Conservation (phyloP, 192 early-diverging fungal species). For the Coemansia sp. region DNA sequence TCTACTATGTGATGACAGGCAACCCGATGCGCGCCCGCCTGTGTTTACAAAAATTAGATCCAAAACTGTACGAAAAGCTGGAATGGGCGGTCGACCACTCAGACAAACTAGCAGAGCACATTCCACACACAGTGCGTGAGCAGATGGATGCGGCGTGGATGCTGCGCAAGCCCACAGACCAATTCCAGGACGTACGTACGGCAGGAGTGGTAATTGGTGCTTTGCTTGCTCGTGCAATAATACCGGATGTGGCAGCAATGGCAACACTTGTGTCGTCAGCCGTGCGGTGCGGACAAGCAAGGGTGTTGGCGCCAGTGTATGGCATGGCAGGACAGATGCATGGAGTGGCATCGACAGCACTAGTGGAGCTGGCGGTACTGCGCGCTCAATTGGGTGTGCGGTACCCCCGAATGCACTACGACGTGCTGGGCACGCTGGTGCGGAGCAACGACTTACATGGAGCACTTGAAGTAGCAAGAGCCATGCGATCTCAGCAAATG, state of each 20-base stretch:
- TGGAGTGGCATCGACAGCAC: background rate
- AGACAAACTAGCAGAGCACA: background rate
- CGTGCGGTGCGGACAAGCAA: background rate
- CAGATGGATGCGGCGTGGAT: conserved; percentile 21
- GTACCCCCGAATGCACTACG: conserved; percentile 27
- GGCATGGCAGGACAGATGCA: background rate
- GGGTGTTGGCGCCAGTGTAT: conserved; percentile 8
- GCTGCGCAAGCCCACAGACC: conserved; percentile 17
- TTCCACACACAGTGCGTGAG: background rate
- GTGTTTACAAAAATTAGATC: background rate
- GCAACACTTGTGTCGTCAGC: conserved; percentile 18
- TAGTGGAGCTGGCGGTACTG: conserved; percentile 1
- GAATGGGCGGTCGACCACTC: conserved; percentile 3
- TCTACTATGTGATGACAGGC: conserved; percentile 2
- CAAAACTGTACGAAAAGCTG: background rate
- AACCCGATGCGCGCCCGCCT: background rate
- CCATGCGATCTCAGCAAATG: conserved; percentile 5
- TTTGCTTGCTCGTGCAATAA: conserved; percentile 1
- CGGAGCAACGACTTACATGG: conserved; percentile 7
- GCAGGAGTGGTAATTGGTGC: background rate
- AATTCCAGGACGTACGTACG: conserved; percentile 6
- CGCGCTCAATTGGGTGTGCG: conserved; percentile 1
- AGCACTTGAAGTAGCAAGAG: conserved; percentile 5
- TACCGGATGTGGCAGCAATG: conserved; percentile 11
- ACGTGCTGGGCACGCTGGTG: conserved; percentile 18